Percentiles rank a stretch among this genome's conserved stretches.
These are phyloP conservation scores for Eucalyptus decipiens DNA, from an alignment of 345 rosid species.

Conservation along the genomic window DNA sequence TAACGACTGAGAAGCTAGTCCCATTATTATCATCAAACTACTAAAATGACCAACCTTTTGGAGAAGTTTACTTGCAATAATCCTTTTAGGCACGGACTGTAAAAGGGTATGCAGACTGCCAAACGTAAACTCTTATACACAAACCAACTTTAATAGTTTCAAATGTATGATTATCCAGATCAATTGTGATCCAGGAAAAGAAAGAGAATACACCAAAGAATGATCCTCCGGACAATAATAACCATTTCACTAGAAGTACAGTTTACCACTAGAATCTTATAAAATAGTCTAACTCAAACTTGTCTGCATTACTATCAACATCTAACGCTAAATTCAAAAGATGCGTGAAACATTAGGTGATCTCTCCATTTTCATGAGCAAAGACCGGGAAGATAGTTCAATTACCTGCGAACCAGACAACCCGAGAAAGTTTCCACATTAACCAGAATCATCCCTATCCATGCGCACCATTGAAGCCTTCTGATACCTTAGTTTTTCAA, in stretches of 20 bases:
- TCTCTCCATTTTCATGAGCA: background rate
- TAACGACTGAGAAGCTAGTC: background rate
- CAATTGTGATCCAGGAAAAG: background rate
- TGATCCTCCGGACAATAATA: background rate
- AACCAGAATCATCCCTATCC: background rate
- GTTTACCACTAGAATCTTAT: background rate
- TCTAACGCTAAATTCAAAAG: background rate
- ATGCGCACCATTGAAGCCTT: slow-evolving; percentile 53
- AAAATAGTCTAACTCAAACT: background rate
- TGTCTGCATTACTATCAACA: background rate
- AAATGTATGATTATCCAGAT: background rate
- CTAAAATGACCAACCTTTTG: background rate
- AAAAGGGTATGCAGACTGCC: background rate
- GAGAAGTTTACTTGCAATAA: background rate
- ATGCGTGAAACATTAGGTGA: background rate
- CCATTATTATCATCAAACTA: background rate
- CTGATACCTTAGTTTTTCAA: slow-evolving; percentile 50
- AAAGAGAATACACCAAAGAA: background rate
- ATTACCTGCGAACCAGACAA: background rate
- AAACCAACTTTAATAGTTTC: background rate
- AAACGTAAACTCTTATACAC: background rate
- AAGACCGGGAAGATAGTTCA: background rate
- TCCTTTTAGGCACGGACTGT: background rate
- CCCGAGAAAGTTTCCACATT: background rate
- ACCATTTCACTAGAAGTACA: background rate